Evolutionary conservation across 1,139 yeast genomes (phyloP), one percentile per base, ranked within the genome.

Genomic region (Yamadazyma buinensis): DNA sequence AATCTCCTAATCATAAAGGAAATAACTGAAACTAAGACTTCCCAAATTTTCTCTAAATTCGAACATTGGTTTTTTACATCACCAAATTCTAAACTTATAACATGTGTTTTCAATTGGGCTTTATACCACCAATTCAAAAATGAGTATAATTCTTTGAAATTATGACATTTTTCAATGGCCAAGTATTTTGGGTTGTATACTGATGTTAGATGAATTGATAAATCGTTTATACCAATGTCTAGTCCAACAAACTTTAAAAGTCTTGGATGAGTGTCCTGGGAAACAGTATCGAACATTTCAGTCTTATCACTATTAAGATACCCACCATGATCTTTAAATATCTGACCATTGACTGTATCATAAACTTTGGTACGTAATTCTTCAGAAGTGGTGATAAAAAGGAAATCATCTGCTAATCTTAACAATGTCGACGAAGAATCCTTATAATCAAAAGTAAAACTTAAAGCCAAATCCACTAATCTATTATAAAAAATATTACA

Each of bases 341-440:
- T 72, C 2, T 52, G 35, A 7, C 66, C 51, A 3, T 45, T 38
- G 1, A 59, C 51, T 0, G 52, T 38, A 1, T 35, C 37, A 20
- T 44, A 41, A 5, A 59, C 57, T 22, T 42, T 30, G 4, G 45
- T 26, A 30, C 61, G 59, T 3, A 48, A 44, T 1, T 41, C 38
- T 19, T 42, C 28, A 18, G 44, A 46, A 2, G 79, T 64, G 0
- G 95, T 71, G 0, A 90, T 57, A 17, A 86, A 64, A 25, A 92
- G 52, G 49, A 92, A 92, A 54, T 92, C 98, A 56, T 92, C 98
- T 0, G 88, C 95, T 20, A 85, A 59, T 36, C 97, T 61, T 9
- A 87, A 43, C 0, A 87, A 53, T 3, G 72, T 41, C 3, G 75
- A 62, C 1, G 63, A 52, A 0, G 7, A 34, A 39, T 1, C 49